Conservation (phyloP, 305 asterid species). For the Rubia peregrina region DNA sequence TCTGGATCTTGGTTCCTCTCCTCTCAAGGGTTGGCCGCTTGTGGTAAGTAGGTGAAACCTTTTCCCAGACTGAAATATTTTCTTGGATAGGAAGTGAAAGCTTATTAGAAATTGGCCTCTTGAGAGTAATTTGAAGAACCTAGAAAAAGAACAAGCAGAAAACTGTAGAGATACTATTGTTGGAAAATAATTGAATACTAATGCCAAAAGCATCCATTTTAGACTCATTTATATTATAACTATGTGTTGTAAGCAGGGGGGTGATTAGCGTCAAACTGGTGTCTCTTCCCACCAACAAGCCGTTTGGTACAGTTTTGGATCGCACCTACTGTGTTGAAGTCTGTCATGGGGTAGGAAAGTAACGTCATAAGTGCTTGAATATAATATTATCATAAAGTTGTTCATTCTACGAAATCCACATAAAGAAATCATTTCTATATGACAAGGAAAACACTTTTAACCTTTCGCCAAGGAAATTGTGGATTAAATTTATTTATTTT, state of each 20-base stretch:
- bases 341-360: no score
- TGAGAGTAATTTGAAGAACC: background rate
- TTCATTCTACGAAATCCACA: no score
- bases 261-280: constrained; percentile 23
- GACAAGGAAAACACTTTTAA: no score
- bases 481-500: no score
- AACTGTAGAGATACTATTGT: background rate
- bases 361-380: no score
- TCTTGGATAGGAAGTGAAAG: background rate
- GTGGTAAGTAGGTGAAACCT: constrained; percentile 18
- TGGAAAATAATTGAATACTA: background rate
- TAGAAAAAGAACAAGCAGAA: background rate
- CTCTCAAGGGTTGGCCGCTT: constrained; percentile 33
- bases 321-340: no score
- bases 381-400: no score
- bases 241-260: constrained; percentile 15
- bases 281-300: constrained; percentile 20
- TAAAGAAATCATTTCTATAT: no score
- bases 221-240: background rate
- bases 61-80: background rate
- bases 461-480: no score
- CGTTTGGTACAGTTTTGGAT: no score
- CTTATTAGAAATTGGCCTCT: background rate
- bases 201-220: no score
- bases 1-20: constrained; percentile 17